Percentiles rank a stretch among this genome's conserved stretches.
phyloP scores from a whole-genome alignment of 1,139 yeast genomes.

The Kluyveromyces marxianus region DNA sequence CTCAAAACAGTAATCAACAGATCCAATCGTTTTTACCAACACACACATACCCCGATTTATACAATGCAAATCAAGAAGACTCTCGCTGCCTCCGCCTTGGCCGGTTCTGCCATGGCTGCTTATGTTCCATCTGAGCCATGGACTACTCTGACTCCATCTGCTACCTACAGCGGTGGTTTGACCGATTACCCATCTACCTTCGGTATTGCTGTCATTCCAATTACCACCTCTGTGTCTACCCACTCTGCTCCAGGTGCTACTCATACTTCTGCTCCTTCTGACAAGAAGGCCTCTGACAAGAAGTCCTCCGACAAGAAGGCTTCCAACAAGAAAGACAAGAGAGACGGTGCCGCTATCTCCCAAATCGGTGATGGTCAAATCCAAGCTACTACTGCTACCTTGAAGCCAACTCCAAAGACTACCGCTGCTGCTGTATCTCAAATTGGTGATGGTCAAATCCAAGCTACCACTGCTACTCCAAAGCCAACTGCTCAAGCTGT shows the following conservation, averaged over 20 bases:
- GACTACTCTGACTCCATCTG: slow-evolving; percentile 61
- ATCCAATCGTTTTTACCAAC: no score
- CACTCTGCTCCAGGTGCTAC: slow-evolving; percentile 29
- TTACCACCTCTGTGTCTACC: slow-evolving; percentile 34
- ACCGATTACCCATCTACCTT: slow-evolving; percentile 55
- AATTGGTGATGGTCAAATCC: slow-evolving; percentile 44
- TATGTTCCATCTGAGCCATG: slow-evolving; percentile 65
- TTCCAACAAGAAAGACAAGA: no score
- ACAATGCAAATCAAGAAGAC: slow-evolving; percentile 33
- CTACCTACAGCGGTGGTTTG: slow-evolving; percentile 49
- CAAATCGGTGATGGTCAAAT: slow-evolving; percentile 57
- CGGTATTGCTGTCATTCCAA: slow-evolving; percentile 63
- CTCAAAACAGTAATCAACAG: not conserved
- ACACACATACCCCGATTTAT: not conserved
- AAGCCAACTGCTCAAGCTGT: slow-evolving; percentile 30
- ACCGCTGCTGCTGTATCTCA: slow-evolving; percentile 43
- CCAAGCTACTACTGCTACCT: slow-evolving; percentile 37
- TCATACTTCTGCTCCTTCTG: slow-evolving; percentile 27
- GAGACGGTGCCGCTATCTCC: slow-evolving; percentile 31
- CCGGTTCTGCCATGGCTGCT: slow-evolving; percentile 51
- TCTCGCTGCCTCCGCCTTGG: slow-evolving; percentile 36
- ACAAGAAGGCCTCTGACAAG: no score
- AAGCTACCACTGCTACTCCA: slow-evolving; percentile 33
- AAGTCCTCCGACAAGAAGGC: no score
- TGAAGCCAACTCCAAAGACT: slow-evolving; percentile 29